A percentile compares a stretch with the other conserved stretches of the same genome.
Evolutionary conservation across 768 basidiomycete species (phyloP).

Genomic region (Holtermanniella nyarrowii): DNA sequence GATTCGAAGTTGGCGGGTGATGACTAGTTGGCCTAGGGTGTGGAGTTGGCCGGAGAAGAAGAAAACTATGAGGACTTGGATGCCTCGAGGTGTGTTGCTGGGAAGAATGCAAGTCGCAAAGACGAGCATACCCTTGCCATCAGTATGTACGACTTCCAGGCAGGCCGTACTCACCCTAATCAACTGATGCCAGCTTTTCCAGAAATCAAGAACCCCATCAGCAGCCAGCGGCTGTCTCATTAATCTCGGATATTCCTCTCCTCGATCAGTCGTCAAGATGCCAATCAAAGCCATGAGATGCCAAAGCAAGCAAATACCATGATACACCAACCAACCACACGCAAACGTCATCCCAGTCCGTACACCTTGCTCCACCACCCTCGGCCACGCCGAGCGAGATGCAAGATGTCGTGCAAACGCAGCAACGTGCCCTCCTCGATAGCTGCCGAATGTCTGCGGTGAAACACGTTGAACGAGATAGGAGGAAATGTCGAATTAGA

Average conservation of each 20-base stretch:
- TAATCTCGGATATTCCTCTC: background rate
- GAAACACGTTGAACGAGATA: background rate
- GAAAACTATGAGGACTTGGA: background rate
- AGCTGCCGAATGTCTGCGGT: background rate
- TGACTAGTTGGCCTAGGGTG: background rate
- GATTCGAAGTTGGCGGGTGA: background rate
- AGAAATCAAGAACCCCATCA: background rate
- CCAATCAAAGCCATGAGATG: background rate
- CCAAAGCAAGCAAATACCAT: background rate
- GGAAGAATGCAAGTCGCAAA: too few species aligned
- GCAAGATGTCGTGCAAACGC: background rate
- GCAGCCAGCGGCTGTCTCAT: background rate
- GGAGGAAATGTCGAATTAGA: background rate
- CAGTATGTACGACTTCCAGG: background rate
- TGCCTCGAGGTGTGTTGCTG: background rate
- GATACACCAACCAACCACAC: background rate
- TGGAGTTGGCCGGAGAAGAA: background rate
- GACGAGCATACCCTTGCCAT: background rate
- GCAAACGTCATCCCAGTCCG: background rate
- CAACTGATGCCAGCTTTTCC: background rate
- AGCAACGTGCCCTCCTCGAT: background rate
- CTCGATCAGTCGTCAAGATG: background rate
- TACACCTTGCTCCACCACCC: background rate
- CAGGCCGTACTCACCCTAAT: background rate
- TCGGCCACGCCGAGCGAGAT: too few species aligned